Base-by-base conservation (phyloP, 257 asterid species). In the Coffea eugenioides region DNA sequence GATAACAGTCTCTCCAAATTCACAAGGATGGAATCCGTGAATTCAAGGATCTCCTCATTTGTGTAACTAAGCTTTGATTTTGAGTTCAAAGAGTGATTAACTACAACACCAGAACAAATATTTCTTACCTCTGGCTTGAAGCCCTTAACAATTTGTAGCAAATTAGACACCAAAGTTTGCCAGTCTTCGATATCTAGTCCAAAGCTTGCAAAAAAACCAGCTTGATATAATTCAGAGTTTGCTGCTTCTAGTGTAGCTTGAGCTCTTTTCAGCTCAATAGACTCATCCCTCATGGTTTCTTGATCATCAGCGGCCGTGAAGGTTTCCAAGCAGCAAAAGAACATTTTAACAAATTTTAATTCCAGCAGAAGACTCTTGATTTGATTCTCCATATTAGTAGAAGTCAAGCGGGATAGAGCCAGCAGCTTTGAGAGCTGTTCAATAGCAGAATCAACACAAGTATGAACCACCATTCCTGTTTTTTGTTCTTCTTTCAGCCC, bases 121-220 rank as follows among this genome's bases (percentile, higher is more conserved):
- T 76, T 25, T 62, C 72, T 45, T 14, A 46, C 9, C 72, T 62
- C 73, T 46, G 41, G 11, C 80, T 76, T 31, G 4, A 74, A 52
- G 4, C 5, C 20, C 51, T 74, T 16, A 45, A 76, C 52, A 13
- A 46, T 76, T 13, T 43, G 14, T 27, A 64, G 62, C 71, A 62
- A 31, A 62, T 8, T 2, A 25, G 5, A 23, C 2, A 31, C 31
- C 67, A 8, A 23, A 4, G 46, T 18, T 11, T 25, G 65, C 13
- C 43, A 61, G 4, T 61, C 45, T 7, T n/a, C 71, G 3, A 2
- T 39, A 39, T 39, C 43, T 39, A 39, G 43, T 39, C 43, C 43
- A 39, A 39, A 39, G 43, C 43, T 39, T 39, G 43, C 43, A 39
- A 39, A 39, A 39, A 39, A 39, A 39, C 43, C 43, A 39, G 43